Evolutionary conservation across 441 rosid genomes (phyloP).

Genomic region (Aleurites moluccanus): DNA sequence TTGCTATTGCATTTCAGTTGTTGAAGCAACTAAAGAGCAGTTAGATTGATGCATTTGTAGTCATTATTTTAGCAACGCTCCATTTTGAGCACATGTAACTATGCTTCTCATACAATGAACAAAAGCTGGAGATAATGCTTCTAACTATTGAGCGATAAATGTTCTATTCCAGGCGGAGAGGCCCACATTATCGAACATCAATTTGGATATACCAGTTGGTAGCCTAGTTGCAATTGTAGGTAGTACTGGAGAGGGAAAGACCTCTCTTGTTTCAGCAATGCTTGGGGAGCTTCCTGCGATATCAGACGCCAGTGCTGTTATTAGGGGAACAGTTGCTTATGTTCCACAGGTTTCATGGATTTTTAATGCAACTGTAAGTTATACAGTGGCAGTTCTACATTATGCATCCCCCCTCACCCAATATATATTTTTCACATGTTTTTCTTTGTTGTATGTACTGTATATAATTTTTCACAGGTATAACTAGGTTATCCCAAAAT

Average conservation of each 20-base stretch:
- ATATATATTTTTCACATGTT: background rate
- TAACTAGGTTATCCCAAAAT: background rate
- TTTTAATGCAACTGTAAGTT: constrained; percentile 91
- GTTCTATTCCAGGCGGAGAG: constrained; percentile 60
- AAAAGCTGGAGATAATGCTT: background rate
- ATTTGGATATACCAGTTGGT: constrained; percentile 79
- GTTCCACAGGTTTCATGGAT: constrained; percentile 99
- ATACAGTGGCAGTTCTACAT: constrained; percentile 15
- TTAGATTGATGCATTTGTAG: background rate
- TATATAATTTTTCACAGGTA: background rate
- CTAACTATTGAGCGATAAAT: constrained; percentile 14
- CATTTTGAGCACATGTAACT: background rate
- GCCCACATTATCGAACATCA: constrained; percentile 77
- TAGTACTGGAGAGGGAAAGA: constrained; percentile 95
- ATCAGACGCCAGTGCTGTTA: constrained; percentile 54
- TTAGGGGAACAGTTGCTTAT: constrained; percentile 89
- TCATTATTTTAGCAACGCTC: constrained; percentile 12
- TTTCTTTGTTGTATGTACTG: background rate
- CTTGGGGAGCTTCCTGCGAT: constrained; percentile 87
- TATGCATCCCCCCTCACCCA: no score
- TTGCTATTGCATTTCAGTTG: constrained; percentile 3
- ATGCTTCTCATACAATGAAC: background rate
- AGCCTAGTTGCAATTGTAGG: constrained; percentile 97
- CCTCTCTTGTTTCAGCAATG: constrained; percentile 96
- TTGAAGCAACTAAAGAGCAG: background rate